Conservation (phyloP, 208 protist genomes). For the Wallacemonas sp. region DNA sequence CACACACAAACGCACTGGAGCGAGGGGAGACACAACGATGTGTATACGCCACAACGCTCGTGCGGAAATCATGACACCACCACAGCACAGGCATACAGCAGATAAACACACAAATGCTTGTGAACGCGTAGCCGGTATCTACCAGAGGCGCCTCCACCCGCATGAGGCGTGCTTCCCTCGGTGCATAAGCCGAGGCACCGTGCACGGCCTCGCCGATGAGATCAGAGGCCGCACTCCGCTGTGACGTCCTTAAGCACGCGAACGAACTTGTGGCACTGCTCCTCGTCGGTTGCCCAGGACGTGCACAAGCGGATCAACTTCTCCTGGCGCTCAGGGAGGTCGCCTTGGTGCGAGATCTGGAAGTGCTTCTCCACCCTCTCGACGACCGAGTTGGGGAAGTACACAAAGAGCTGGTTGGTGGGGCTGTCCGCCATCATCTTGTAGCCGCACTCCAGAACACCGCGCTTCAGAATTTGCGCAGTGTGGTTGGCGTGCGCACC, state of each 20-base stretch:
- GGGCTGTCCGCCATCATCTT: constrained; percentile 14
- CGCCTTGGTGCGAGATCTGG: constrained; percentile 8
- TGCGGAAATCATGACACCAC: too few relatives aligned
- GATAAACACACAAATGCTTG: too few relatives aligned
- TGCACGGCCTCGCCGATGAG: too few relatives aligned
- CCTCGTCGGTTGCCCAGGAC: constrained; percentile 43
- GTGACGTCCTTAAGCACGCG: constrained; percentile 21
- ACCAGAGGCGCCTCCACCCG: too few relatives aligned
- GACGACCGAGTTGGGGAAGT: constrained; percentile 15
- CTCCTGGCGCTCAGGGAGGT: constrained; percentile 4
- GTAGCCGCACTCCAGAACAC: constrained; percentile 34
- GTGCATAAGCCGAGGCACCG: too few relatives aligned
- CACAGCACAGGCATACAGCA: too few relatives aligned
- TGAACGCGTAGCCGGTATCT: too few relatives aligned
- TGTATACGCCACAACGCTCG: too few relatives aligned
- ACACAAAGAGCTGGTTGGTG: constrained; percentile 42
- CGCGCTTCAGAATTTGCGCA: constrained; percentile 26
- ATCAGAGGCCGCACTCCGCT: neutral
- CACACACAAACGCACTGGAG: neutral
- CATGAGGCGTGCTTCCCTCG: too few relatives aligned
- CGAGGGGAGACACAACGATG: too few relatives aligned
- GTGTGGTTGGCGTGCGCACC: constrained; percentile 40
- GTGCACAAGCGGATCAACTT: constrained; percentile 33
- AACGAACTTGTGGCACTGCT: constrained; percentile 42
- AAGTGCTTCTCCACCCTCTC: constrained; percentile 17